phyloP scores from a whole-genome alignment of 2,329 filamentous ascomycete genomes.

The Coniosporium tulheliwenetii region DNA sequence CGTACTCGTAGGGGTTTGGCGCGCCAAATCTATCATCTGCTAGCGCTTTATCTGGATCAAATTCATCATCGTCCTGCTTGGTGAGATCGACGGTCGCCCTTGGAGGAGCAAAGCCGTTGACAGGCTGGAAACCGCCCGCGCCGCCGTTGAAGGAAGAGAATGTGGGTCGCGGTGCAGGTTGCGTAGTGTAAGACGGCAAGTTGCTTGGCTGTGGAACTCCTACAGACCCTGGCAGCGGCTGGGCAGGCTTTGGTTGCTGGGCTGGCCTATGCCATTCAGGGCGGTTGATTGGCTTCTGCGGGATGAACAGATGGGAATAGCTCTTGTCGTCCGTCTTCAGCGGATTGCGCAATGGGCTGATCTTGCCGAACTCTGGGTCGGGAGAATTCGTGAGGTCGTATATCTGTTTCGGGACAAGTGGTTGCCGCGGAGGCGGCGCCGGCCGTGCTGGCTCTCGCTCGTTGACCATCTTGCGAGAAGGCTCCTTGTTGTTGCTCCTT shows the following conservation, averaged over 20 bases:
- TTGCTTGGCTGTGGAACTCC: slow-evolving; percentile 34
- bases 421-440: slow-evolving; percentile 18
- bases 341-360: slow-evolving; percentile 39
- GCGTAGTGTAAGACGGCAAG: slow-evolving; percentile 26
- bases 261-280: slow-evolving; percentile 1
- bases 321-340: slow-evolving; percentile 18
- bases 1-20: slow-evolving; percentile 42
- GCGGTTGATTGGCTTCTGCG: slow-evolving; percentile 18
- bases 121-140: slow-evolving; percentile 23
- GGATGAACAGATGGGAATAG: slow-evolving; percentile 29
- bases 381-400: slow-evolving; percentile 1
- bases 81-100: slow-evolving; percentile 34
- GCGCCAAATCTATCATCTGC: slow-evolving; percentile 35
- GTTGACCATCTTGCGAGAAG: slow-evolving; percentile 29
- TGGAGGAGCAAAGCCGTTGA: slow-evolving; percentile 6
- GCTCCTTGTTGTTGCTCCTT: too few species aligned
- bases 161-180: slow-evolving; percentile 33
- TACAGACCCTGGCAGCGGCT: slow-evolving; percentile 18
- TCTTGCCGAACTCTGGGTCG: slow-evolving; percentile 39
- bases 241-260: slow-evolving; percentile 11
- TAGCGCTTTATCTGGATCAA: slow-evolving; percentile 31
- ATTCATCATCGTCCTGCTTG: slow-evolving; percentile 16
- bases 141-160: slow-evolving; percentile 34
- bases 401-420: slow-evolving; percentile 1
- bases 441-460: slow-evolving; percentile 28